Evolutionary conservation across 2,329 filamentous ascomycete genomes (phyloP), one percentile per base, ranked within the genome.

Genomic region (Hyphodiscus sp.): DNA sequence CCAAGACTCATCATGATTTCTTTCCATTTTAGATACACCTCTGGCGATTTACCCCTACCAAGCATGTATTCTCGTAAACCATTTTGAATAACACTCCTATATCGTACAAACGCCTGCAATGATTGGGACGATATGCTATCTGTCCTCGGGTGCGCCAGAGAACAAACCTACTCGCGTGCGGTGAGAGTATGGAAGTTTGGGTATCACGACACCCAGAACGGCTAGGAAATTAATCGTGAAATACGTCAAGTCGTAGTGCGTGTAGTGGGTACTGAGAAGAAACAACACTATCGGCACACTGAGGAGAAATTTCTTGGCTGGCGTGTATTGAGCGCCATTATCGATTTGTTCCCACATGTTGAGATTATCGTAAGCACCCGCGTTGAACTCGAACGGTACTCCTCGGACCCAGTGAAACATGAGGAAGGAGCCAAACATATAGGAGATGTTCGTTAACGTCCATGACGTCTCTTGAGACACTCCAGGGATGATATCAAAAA

Each of bases 341-440:
- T 99, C 94, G 71, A 99, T 99, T 75, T 99, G 94, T 76, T 99
- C 94, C 94, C 94, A 99, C 94, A 99, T 97, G 76, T 97, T 99
- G 68, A 99, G 80, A 72, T 99, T 97, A 78, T 99, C 94, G 73
- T 97, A 99, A 64, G 94, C 94, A 55, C 94, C 94, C 53, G 89
- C 87, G 70, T 99, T 99, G 80, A 99, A 99, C 72, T 99, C 94
- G 69, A 99, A 99, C 6, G 94, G 94, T 46, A 97, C 90, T 64
- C 94, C 94, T 69, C 92, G 90, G 63, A 99, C 94, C 79, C 90
- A 96, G 74, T 99, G 94, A 74, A 99, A 99, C 94, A 99, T 99
- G 72, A 99, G 83, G 73, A 97, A 99, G 43, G 92, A 96, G 67
- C 91, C 91, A 67, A 94, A 88, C 91, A 97, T 97, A 80, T 99